These are phyloP conservation scores for Ceratocystis diversiconidia DNA, from an alignment of 2,329 filamentous ascomycete genomes.

Conservation along the genomic window DNA sequence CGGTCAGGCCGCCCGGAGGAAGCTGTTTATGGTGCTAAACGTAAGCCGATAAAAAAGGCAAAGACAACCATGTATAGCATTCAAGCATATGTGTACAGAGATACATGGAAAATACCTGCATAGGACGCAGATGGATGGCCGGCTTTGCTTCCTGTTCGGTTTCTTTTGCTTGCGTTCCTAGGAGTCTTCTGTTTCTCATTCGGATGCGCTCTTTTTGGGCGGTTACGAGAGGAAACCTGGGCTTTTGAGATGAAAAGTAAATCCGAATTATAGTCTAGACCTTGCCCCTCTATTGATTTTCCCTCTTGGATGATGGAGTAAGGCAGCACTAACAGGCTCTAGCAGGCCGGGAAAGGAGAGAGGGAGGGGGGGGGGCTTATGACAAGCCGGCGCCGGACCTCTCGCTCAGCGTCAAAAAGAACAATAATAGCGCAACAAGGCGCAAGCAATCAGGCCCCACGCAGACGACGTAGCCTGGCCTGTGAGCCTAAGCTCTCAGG, in stretches of 20 bases:
- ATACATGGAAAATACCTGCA: background rate
- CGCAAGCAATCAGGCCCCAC: background rate
- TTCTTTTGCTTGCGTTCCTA: too few relatives aligned
- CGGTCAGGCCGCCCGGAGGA: background rate
- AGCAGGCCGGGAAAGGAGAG: too few relatives aligned
- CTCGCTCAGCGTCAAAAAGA: background rate
- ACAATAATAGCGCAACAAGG: constrained; percentile 4
- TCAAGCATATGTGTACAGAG: too few relatives aligned
- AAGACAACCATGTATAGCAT: background rate
- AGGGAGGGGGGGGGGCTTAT: background rate
- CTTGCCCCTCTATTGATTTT: too few relatives aligned
- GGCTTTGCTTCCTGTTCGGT: too few relatives aligned
- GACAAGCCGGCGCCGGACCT: background rate
- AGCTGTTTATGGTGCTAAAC: background rate
- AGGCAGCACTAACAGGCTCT: background rate
- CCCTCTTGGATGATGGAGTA: background rate
- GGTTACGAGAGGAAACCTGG: too few relatives aligned
- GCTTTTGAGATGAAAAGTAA: too few relatives aligned
- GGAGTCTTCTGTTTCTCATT: too few relatives aligned
- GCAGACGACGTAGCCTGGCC: background rate
- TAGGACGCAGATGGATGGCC: too few relatives aligned
- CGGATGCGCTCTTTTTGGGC: too few relatives aligned
- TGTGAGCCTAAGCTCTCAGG: background rate
- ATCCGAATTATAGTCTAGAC: too few relatives aligned
- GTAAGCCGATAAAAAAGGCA: background rate